Percentiles rank a stretch among this genome's conserved stretches.
Conservation (phyloP, 257 asterid species). For the Plectranthus barbatus region DNA sequence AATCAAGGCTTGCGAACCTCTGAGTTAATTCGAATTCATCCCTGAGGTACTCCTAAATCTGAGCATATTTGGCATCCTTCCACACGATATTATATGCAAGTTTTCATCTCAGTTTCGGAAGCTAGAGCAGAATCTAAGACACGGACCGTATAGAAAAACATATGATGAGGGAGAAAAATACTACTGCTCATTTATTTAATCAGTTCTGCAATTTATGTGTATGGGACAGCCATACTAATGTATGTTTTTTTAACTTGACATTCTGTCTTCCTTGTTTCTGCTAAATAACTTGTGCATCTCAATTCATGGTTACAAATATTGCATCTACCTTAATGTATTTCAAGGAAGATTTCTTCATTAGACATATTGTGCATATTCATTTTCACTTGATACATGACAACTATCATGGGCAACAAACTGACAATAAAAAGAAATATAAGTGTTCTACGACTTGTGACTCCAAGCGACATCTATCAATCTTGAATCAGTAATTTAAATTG, state of each 20-base stretch:
- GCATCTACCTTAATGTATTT: neutral
- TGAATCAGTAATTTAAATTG: neutral
- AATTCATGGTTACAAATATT: too few species aligned
- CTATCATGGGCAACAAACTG: neutral
- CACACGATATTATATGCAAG: conserved; percentile 40
- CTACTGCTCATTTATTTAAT: neutral
- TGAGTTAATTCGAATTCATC: conserved; percentile 96
- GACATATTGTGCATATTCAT: neutral
- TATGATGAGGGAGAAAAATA: neutral
- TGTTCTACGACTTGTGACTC: neutral
- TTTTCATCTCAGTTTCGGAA: conserved; percentile 6
- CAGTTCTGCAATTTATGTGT: too few species aligned
- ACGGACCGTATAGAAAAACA: neutral
- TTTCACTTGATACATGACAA: neutral
- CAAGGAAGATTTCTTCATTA: neutral
- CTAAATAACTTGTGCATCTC: neutral
- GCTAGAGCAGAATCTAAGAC: neutral
- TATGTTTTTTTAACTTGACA: neutral
- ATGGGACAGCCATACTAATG: neutral
- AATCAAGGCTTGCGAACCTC: conserved; percentile 93
- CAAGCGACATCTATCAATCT: neutral
- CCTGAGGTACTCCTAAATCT: conserved; percentile 95
- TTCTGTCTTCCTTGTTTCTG: neutral
- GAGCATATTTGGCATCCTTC: conserved; percentile 98
- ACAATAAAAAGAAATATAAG: neutral